Evolutionary conservation across 805 yeast genomes (phyloP), one percentile per base, ranked within the genome.

Genomic region (Naumovozyma castellii): DNA sequence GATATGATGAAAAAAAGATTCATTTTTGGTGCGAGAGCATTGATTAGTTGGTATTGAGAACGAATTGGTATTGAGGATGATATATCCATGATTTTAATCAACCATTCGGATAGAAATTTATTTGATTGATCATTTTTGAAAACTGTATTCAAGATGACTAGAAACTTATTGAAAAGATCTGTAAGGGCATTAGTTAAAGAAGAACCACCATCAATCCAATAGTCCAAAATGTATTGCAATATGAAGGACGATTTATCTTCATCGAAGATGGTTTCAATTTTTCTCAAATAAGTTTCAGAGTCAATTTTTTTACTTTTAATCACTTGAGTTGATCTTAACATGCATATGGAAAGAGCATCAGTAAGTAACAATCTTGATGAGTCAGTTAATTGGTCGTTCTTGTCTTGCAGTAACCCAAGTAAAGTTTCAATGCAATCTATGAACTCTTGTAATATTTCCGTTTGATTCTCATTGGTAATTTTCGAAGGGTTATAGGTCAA

Each of bases 151-250:
- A 72, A 37, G 17, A 76, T 63, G 2, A 50, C 44, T 9, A 80
- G 55, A 37, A 80, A 51, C 48, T 80, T 84, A 2, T 56, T 39
- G 36, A 85, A 71, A 35, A 86, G 52, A 25, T 76, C 83, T 40
- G 68, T 72, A 38, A 84, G 56, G 0, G 94, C 79, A 51, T 81
- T 84, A 4, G 80, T 76, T 19, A 84, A 57, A 0, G 94, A 78
- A 2, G 83, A 76, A 3, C 81, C 78, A 1, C 84, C 72, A 37
- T 79, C 84, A 39, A 75, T 76, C 78, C 87, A 78, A 54, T 73
- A 78, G 47, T 78, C 87, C 30, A 80, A 60, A 12, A 81, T 69
- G 54, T 73, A 81, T 18, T 65, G 65, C 50, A 75, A 74, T 1
- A 77, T 40, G 18, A 41, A 46, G 19, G 58, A 54, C 4, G 68